These are phyloP conservation scores for Tuctoria greenei DNA, from an alignment of 176 grass and related monocot genomes.

Conservation along the genomic window DNA sequence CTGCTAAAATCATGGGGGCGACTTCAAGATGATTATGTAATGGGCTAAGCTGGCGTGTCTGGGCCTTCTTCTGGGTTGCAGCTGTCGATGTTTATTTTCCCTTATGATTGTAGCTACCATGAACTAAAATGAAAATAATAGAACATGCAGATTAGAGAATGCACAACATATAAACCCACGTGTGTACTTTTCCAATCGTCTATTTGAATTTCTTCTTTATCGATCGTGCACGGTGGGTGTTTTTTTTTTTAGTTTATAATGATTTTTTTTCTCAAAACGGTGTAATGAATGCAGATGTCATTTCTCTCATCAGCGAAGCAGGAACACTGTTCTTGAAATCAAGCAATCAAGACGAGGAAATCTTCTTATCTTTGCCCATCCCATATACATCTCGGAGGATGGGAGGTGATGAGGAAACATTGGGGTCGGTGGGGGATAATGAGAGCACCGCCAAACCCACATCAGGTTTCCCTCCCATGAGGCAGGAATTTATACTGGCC, in stretches of 20 bases:
- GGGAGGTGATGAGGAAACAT: conserved; percentile 9
- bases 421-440: conserved; percentile 20
- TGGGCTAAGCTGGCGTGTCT: no score
- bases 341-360: no score
- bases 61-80: no score
- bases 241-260: no score
- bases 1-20: no score
- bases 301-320: background rate
- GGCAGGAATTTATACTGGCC: background rate
- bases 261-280: no score
- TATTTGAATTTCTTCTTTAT: background rate
- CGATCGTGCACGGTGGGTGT: background rate
- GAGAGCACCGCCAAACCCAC: conserved; percentile 3
- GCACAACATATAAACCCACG: background rate
- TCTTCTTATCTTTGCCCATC: no score
- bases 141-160: no score
- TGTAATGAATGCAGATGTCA: background rate
- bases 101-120: no score
- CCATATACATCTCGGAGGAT: no score
- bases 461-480: conserved; percentile 15
- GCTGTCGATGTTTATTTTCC: no score
- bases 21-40: no score
- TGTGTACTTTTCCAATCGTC: background rate
- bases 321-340: background rate
- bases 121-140: background rate